These are phyloP conservation scores for Bipolaris cookei DNA, from an alignment of 2,329 filamentous ascomycete species.

Conservation along the genomic window DNA sequence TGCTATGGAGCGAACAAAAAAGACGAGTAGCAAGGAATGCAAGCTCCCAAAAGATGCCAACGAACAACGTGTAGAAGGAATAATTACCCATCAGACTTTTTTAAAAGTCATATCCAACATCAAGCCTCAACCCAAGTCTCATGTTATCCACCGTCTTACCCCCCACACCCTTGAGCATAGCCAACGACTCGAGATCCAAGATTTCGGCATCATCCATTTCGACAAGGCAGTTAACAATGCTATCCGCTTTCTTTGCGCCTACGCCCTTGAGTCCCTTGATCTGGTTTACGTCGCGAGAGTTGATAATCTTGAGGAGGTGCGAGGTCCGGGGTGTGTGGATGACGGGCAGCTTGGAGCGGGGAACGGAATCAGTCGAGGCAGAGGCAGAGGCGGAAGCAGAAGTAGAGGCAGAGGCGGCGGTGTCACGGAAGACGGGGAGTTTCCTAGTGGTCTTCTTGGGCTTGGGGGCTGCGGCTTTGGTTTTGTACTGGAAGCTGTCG, in stretches of 20 bases:
- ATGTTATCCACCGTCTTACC: slow-evolving; percentile 60
- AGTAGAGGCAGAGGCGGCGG: slow-evolving; percentile 5
- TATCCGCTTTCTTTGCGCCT: slow-evolving; percentile 72
- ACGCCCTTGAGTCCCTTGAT: slow-evolving; percentile 74
- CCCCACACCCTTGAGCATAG: slow-evolving; percentile 57
- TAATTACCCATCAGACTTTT: slow-evolving; percentile 1
- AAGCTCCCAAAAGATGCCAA: not conserved
- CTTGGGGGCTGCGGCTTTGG: slow-evolving; percentile 36
- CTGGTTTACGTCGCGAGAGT: slow-evolving; percentile 70
- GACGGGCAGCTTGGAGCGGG: slow-evolving; percentile 13
- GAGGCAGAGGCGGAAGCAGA: not conserved
- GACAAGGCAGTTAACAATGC: slow-evolving; percentile 56
- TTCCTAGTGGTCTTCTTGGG: slow-evolving; percentile 43
- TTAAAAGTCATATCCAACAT: slow-evolving; percentile 34
- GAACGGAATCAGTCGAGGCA: not conserved
- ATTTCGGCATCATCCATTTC: slow-evolving; percentile 55
- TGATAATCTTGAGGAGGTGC: slow-evolving; percentile 72
- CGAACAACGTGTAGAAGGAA: not conserved
- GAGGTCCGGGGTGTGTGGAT: slow-evolving; percentile 63
- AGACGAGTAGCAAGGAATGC: slow-evolving; percentile 1
- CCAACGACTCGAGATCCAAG: slow-evolving; percentile 52
- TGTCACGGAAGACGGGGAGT: slow-evolving; percentile 49
- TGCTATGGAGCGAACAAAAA: slow-evolving; percentile 19
- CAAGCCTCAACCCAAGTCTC: slow-evolving; percentile 48
- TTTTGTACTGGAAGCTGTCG: slow-evolving; percentile 47